Evolutionary conservation across 202 grass and related monocot genomes (phyloP).

Genomic region (Elaeis oleifera): DNA sequence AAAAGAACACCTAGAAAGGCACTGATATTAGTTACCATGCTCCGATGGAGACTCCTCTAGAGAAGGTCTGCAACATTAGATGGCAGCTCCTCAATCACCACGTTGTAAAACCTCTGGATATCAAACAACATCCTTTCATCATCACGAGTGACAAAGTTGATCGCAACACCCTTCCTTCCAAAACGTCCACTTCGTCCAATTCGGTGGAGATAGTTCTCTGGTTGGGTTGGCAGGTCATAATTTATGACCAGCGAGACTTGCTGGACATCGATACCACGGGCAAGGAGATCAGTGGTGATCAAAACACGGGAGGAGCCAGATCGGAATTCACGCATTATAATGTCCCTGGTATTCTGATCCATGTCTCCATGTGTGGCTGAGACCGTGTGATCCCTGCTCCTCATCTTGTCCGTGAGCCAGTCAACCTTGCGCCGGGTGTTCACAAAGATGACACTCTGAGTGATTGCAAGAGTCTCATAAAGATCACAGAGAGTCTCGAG

Average conservation of each 20-base stretch:
- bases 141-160: slow-evolving; percentile 56
- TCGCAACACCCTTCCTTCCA: slow-evolving; percentile 62
- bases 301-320: slow-evolving; percentile 57
- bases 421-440: slow-evolving; percentile 70
- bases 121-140: slow-evolving; percentile 52
- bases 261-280: slow-evolving; percentile 63
- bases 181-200: slow-evolving; percentile 65
- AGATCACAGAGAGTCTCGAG: slow-evolving; percentile 50
- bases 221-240: slow-evolving; percentile 17
- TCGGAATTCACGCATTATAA: slow-evolving; percentile 69
- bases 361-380: slow-evolving; percentile 52
- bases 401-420: slow-evolving; percentile 67
- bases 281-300: slow-evolving; percentile 54
- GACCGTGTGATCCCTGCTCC: slow-evolving; percentile 53
- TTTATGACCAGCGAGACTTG: slow-evolving; percentile 17
- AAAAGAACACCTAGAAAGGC: no score
- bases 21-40: no score
- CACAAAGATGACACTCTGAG: slow-evolving; percentile 63
- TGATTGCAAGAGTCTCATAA: slow-evolving; percentile 52
- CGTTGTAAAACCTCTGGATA: slow-evolving; percentile 68
- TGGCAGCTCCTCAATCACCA: slow-evolving; percentile 49
- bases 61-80: slow-evolving; percentile 60
- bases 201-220: slow-evolving; percentile 61
- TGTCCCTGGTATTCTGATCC: slow-evolving; percentile 68
- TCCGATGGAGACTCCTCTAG: slow-evolving; percentile 9